Conservation (phyloP, 2,329 filamentous ascomycete genomes). For the Colletotrichum incanum region DNA sequence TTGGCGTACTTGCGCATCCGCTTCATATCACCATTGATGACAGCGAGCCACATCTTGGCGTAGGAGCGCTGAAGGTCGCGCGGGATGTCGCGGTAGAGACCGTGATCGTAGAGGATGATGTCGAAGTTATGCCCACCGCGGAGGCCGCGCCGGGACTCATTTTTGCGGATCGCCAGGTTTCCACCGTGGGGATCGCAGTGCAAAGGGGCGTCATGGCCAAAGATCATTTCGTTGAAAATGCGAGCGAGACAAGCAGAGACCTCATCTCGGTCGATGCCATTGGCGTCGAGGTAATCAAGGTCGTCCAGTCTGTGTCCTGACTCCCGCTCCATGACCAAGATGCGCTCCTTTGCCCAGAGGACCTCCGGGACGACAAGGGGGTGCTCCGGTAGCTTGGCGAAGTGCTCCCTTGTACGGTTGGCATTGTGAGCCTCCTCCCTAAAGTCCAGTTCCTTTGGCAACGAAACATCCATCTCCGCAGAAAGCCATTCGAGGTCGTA, state of each 20-base stretch:
- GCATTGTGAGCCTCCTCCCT: constrained; percentile 89
- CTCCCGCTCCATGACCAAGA: constrained; percentile 96
- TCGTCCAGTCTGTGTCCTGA: constrained; percentile 91
- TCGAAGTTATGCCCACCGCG: constrained; percentile 83
- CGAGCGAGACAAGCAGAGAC: constrained; percentile 91
- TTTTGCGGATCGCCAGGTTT: constrained; percentile 92
- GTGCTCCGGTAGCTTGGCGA: constrained; percentile 79
- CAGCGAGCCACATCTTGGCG: constrained; percentile 96
- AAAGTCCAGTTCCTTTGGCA: constrained; percentile 95
- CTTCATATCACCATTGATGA: constrained; percentile 89
- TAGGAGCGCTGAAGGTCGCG: constrained; percentile 85
- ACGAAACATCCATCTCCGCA: constrained; percentile 90
- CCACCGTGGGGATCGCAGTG: constrained; percentile 98
- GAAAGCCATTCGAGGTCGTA: constrained; percentile 98
- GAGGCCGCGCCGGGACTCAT: constrained; percentile 69
- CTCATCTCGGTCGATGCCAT: constrained; percentile 93
- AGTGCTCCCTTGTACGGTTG: constrained; percentile 83
- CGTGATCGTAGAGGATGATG: constrained; percentile 96
- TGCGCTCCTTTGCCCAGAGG: constrained; percentile 88
- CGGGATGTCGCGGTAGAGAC: constrained; percentile 94
- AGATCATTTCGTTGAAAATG: constrained; percentile 99
- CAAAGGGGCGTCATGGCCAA: constrained; percentile 87
- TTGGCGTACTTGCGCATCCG: constrained; percentile 91
- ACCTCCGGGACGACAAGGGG: constrained; percentile 92
- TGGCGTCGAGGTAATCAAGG: constrained; percentile 85